Base-by-base conservation (phyloP, 2,329 filamentous ascomycete species). In the Nemania abortiva region DNA sequence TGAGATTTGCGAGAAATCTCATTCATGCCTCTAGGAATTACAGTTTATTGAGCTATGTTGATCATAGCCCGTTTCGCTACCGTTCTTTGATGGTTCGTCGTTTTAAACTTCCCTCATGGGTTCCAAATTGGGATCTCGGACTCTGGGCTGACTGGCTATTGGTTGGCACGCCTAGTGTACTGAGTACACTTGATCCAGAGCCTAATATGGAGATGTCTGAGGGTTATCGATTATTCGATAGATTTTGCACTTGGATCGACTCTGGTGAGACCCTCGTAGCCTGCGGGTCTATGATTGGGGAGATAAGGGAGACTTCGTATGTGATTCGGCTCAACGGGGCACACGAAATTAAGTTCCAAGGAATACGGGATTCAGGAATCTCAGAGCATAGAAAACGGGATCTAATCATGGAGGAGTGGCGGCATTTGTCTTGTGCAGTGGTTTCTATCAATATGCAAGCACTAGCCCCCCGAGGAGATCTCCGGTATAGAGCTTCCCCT, bases 31-130 rank as follows among this genome's bases (percentile, higher is more conserved):
- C 62, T 5, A 13, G 9, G 9, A 64, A 20, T 5, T 64, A 58
- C 18, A 22, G 52, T 52, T 20, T 64, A 52, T 22, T 64, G 1
- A 64, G 53, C 6, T 18, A 47, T n/a, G 15, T 47, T 4, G 42
- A 47, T 7, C 42, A n/a, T 7, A 47, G 15, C 42, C 42, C 15
- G 18, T n/a, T 47, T 47, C 18, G 42, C n/a, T 13, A n/a, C n/a
- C 6, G 5, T n/a, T 13, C 4, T 47, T 5, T 47, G 18, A n/a
- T n/a, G 18, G 2, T 3, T 7, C n/a, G n/a, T n/a, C 42, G 5
- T 3, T 15, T n/a, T 7, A 3, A 20, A n/a, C 42, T 47, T 7
- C 42, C 42, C 7, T 47, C 42, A 20, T 47, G 42, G 15, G 42
- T 47, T 47, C 42, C 15, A n/a, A 15, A 47, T 15, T 47, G 42